Evolutionary conservation across 768 basidiomycete genomes (phyloP).

Genomic region (Tulasnella sp.): DNA sequence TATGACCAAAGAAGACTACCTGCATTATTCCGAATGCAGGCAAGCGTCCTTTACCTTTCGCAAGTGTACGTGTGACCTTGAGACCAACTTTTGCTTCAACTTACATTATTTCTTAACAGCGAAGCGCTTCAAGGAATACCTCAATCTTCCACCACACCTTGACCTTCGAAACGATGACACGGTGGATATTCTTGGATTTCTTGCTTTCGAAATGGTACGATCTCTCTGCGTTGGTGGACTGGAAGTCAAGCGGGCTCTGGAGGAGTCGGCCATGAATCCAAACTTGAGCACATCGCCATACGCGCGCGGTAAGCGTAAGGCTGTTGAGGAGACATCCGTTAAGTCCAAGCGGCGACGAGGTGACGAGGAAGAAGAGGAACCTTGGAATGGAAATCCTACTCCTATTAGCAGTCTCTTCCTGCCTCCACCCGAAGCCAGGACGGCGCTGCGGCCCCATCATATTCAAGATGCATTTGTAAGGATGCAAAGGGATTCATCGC

Average conservation of each 20-base stretch:
- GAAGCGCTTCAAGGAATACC: constrained; percentile 89
- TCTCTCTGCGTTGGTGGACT: constrained; percentile 82
- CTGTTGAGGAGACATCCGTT: constrained; percentile 32
- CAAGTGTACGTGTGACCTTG: constrained; percentile 47
- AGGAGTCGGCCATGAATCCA: constrained; percentile 30
- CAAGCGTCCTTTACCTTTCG: constrained; percentile 95
- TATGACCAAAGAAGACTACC: constrained; percentile 96
- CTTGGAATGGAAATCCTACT: constrained; percentile 27
- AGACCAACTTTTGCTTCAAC: neutral
- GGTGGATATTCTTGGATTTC: constrained; percentile 90
- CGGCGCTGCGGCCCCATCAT: constrained; percentile 66
- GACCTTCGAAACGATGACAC: constrained; percentile 88
- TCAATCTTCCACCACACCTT: constrained; percentile 74
- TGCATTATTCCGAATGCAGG: constrained; percentile 91
- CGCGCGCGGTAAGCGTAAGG: constrained; percentile 40
- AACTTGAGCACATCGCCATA: constrained; percentile 40
- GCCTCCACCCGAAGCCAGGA: constrained; percentile 68
- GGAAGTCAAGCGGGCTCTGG: constrained; percentile 65
- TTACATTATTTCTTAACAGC: constrained; percentile 33
- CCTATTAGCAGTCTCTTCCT: constrained; percentile 65
- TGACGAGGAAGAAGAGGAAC: constrained; percentile 31
- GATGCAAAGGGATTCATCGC: constrained; percentile 79
- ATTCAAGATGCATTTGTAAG: constrained; percentile 83
- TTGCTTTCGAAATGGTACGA: constrained; percentile 94
- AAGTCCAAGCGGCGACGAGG: constrained; percentile 40